Evolutionary conservation across 108 stramenopile species (phyloP).

Genomic region (Seminavis robusta): DNA sequence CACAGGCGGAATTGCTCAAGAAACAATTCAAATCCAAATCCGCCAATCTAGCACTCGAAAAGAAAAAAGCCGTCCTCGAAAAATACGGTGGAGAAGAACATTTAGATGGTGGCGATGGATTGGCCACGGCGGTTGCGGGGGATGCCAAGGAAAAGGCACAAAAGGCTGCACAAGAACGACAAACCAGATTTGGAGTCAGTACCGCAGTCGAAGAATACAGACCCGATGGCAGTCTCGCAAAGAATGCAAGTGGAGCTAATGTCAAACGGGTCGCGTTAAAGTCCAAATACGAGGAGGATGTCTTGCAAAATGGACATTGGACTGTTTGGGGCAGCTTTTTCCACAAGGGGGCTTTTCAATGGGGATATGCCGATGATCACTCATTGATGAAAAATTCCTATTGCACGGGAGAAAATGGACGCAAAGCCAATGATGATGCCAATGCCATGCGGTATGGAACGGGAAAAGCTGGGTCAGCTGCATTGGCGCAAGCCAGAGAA

Average conservation of each 20-base stretch:
- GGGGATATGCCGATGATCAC: constrained; percentile 98
- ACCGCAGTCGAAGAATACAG: constrained; percentile 77
- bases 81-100: constrained; percentile 94
- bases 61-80: constrained; percentile 86
- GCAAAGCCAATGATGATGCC: constrained; percentile 90
- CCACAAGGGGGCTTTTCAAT: constrained; percentile 83
- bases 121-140: constrained; percentile 29
- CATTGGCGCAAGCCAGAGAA: constrained; percentile 76
- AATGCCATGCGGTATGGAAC: constrained; percentile 74
- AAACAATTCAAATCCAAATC: constrained; percentile 80
- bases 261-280: constrained; percentile 43
- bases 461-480: constrained; percentile 73
- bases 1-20: constrained; percentile 88
- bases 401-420: constrained; percentile 92
- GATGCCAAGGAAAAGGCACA: constrained; percentile 3
- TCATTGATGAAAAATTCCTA: constrained; percentile 85
- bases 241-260: constrained; percentile 41
- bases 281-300: constrained; percentile 97
- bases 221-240: constrained; percentile 74
- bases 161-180: constrained; percentile 48
- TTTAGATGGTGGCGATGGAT: constrained; percentile 57
- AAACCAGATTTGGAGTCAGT: constrained; percentile 70
- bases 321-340: constrained; percentile 97
- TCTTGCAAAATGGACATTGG: constrained; percentile 84
- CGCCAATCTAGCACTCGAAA: constrained; percentile 59